A percentile compares a stretch with the other conserved stretches of the same genome.
These are phyloP conservation scores for Botrytis squamosa DNA, from an alignment of 2,329 filamentous ascomycete genomes.

Conservation along the genomic window DNA sequence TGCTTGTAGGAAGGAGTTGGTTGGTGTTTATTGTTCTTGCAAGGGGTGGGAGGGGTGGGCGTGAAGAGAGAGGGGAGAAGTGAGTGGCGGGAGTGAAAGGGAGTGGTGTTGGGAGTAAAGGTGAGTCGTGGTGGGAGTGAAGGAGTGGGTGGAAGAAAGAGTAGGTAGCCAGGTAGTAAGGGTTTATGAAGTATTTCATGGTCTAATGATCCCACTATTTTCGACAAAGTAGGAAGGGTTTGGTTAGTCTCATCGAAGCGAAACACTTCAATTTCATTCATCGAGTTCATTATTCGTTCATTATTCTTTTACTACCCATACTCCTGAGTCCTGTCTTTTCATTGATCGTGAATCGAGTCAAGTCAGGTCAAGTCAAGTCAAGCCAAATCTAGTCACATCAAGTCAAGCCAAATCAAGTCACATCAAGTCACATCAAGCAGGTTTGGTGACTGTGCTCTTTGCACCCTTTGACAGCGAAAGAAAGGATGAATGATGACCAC, in stretches of 20 bases:
- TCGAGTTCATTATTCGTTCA: not conserved
- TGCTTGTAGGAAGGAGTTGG: not conserved
- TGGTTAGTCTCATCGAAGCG: constrained; percentile 1
- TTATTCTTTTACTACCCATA: not conserved
- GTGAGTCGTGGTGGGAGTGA: not conserved
- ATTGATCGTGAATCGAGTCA: not conserved
- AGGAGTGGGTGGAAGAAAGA: not conserved
- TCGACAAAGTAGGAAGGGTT: not conserved
- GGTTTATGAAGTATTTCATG: not conserved
- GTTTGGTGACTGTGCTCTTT: not conserved
- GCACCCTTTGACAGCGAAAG: not conserved
- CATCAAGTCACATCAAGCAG: not conserved
- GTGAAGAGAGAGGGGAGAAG: not conserved
- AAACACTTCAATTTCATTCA: not conserved
- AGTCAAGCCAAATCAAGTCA: not conserved
- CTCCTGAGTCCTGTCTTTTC: not conserved
- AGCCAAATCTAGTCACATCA: not conserved
- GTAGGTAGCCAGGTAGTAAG: not conserved
- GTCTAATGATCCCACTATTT: not conserved
- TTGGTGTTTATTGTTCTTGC: not conserved
- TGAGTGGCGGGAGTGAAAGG: not conserved
- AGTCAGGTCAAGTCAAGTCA: not conserved
- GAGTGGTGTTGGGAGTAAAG: not conserved
- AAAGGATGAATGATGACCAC: not conserved
- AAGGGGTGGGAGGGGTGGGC: not conserved